Evolutionary conservation across 228 moss, liverwort and hornwort genomes (phyloP).

Genomic region (Sphagnum fallax): DNA sequence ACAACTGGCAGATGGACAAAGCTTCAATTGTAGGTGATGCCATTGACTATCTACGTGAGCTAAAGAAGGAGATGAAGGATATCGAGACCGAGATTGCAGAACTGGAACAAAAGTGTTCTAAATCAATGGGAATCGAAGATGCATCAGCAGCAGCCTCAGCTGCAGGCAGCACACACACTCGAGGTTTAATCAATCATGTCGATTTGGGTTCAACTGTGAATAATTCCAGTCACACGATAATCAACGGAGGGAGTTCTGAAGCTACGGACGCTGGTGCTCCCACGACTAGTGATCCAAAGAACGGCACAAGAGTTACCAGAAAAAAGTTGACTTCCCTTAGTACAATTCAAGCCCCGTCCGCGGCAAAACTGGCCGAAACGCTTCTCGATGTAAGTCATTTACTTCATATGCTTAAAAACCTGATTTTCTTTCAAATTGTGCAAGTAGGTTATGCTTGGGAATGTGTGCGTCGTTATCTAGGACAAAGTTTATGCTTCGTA

Average conservation of each 20-base stretch:
- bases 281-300: too few relatives aligned
- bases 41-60: slow-evolving; percentile 46
- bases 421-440: not conserved
- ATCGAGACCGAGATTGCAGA: slow-evolving; percentile 36
- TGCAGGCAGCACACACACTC: slow-evolving; percentile 13
- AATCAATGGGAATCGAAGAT: slow-evolving; percentile 19
- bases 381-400: slow-evolving; percentile 26
- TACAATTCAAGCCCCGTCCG: slow-evolving; percentile 6
- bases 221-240: slow-evolving; percentile 1
- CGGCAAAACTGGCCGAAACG: slow-evolving; percentile 25
- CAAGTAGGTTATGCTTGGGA: too few relatives aligned
- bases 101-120: slow-evolving; percentile 20
- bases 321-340: slow-evolving; percentile 3
- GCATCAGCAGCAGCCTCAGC: slow-evolving; percentile 11
- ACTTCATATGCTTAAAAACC: not conserved
- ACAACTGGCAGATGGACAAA: slow-evolving; percentile 41
- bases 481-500: too few relatives aligned
- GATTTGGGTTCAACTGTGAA: too few relatives aligned
- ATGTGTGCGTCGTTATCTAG: too few relatives aligned
- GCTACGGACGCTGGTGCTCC: not conserved
- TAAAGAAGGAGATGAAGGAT: slow-evolving; percentile 43
- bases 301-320: too few relatives aligned
- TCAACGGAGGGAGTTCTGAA: slow-evolving; percentile 1
- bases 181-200: slow-evolving; percentile 13
- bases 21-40: slow-evolving; percentile 57